Percentiles rank a stretch among this genome's conserved stretches.
Conservation (phyloP, 164 flowering plant species). For the Vitis rotundifolia region DNA sequence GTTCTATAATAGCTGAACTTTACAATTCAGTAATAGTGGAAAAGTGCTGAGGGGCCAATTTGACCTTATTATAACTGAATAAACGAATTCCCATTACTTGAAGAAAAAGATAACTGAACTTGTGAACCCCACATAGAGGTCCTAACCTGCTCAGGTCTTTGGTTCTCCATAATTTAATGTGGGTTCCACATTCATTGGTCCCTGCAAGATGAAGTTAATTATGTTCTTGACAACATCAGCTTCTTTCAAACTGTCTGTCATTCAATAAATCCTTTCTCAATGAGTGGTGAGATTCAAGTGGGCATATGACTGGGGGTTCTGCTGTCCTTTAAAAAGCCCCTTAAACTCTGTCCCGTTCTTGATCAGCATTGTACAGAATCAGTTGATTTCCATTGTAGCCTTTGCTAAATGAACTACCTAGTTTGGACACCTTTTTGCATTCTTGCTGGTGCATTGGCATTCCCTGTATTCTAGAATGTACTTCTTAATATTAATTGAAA, state of each 20-base stretch:
- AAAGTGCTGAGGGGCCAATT: too few relatives aligned
- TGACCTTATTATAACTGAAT: too few relatives aligned
- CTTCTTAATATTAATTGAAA: neutral
- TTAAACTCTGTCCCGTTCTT: neutral
- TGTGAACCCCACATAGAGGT: neutral
- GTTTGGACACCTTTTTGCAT: too few relatives aligned
- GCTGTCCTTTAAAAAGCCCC: neutral
- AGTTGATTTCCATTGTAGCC: too few relatives aligned
- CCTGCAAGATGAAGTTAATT: neutral
- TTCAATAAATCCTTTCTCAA: neutral
- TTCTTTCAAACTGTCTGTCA: neutral
- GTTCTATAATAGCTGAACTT: too few relatives aligned
- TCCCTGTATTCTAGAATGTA: neutral
- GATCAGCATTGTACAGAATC: neutral
- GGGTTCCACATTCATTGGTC: neutral
- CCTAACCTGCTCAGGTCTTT: neutral
- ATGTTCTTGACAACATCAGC: neutral
- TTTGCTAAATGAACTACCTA: too few relatives aligned
- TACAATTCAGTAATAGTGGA: too few relatives aligned
- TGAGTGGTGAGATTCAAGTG: neutral
- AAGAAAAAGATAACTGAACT: too few relatives aligned
- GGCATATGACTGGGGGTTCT: neutral
- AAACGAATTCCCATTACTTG: too few relatives aligned
- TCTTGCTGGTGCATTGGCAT: neutral
- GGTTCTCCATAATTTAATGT: neutral